These are phyloP conservation scores for Chalciporus chontae DNA, from an alignment of 768 basidiomycete species.

Conservation along the genomic window DNA sequence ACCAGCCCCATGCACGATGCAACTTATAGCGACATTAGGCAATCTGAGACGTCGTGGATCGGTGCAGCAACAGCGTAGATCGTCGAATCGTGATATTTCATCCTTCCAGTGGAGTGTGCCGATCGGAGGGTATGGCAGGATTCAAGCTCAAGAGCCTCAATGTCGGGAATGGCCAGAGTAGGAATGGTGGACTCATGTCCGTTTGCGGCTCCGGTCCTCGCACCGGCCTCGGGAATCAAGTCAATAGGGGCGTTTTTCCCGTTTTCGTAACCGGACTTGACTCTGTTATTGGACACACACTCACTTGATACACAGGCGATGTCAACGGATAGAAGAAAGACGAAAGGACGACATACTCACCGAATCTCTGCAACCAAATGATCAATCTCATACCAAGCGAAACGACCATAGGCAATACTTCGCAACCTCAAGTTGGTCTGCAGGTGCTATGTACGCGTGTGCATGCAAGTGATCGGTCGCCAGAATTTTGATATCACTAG, in stretches of 20 bases:
- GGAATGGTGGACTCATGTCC: constrained; percentile 60
- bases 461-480: constrained; percentile 37
- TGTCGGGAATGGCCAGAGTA: constrained; percentile 41
- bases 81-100: background rate
- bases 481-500: constrained; percentile 74
- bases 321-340: constrained; percentile 5
- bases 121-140: too few species aligned
- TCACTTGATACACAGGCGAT: constrained; percentile 39
- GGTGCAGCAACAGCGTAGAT: background rate
- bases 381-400: constrained; percentile 75
- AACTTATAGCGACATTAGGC: background rate
- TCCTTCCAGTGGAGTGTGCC: background rate
- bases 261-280: constrained; percentile 47
- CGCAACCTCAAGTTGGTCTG: constrained; percentile 73
- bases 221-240: constrained; percentile 35
- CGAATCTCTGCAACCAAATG: constrained; percentile 81
- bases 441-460: constrained; percentile 66
- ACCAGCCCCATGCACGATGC: background rate
- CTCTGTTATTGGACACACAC: constrained; percentile 32
- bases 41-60: too few species aligned
- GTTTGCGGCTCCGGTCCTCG: constrained; percentile 47
- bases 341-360: constrained; percentile 43
- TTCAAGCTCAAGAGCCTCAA: background rate
- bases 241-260: constrained; percentile 66
- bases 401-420: constrained; percentile 57